phyloP scores from a whole-genome alignment of 768 basidiomycete species.

The Tricholoma matsutake region DNA sequence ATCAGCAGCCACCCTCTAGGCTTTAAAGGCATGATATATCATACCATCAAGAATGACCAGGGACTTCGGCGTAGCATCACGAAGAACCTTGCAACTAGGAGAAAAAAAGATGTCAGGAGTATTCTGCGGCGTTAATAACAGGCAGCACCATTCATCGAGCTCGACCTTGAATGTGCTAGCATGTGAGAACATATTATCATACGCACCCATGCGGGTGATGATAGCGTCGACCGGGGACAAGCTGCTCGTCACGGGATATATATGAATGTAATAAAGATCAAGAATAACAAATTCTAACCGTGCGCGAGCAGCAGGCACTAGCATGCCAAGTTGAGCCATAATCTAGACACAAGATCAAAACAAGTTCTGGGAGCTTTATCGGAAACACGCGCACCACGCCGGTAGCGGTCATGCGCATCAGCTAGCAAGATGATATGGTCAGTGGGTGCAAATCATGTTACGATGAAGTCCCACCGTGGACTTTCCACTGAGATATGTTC shows the following conservation, averaged over 20 bases:
- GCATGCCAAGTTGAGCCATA: conserved; percentile 95
- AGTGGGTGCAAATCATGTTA: background rate
- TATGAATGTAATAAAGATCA: background rate
- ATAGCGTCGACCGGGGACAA: conserved; percentile 90
- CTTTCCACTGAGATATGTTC: conserved; percentile 54
- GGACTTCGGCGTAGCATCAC: conserved; percentile 91
- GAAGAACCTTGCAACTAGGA: conserved; percentile 83
- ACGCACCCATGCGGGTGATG: conserved; percentile 96
- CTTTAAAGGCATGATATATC: conserved; percentile 17
- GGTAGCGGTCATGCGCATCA: conserved; percentile 94
- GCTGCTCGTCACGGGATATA: conserved; percentile 33
- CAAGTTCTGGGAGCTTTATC: background rate
- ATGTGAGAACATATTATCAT: conserved; percentile 95
- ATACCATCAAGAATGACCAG: conserved; percentile 92
- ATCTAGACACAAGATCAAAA: conserved; percentile 41
- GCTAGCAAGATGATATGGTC: conserved; percentile 32
- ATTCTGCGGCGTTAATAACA: background rate
- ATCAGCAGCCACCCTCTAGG: conserved; percentile 7
- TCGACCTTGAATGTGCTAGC: conserved; percentile 98
- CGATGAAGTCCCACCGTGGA: conserved; percentile 50
- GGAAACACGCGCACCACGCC: conserved; percentile 62
- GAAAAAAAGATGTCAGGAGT: background rate
- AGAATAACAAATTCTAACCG: conserved; percentile 41
- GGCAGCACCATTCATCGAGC: conserved; percentile 84
- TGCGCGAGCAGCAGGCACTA: conserved; percentile 83